Conservation (phyloP, 305 asterid species). For the Fraxinus nigra region DNA sequence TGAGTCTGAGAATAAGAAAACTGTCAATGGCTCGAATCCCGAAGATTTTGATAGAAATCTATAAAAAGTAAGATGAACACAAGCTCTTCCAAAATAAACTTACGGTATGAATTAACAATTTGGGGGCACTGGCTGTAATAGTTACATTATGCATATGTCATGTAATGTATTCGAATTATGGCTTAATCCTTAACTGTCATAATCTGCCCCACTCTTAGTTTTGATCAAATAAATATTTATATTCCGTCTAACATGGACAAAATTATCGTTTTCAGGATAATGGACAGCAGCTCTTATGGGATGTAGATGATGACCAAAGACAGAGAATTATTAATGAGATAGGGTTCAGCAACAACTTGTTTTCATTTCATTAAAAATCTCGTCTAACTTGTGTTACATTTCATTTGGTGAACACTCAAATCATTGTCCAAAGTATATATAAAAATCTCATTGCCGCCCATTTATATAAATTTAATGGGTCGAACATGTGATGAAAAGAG, state of each 20-base stretch:
- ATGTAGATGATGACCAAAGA: constrained; percentile 63
- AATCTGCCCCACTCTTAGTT: neutral
- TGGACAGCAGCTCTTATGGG: constrained; percentile 57
- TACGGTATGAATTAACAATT: neutral
- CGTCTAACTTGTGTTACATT: constrained; percentile 8
- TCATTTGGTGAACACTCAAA: constrained; percentile 41
- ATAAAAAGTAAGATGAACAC: no score
- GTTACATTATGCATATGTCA: no score
- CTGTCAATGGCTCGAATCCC: neutral
- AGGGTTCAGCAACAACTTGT: constrained; percentile 53
- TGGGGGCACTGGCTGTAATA: neutral
- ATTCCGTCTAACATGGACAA: neutral
- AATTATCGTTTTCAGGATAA: constrained; percentile 50
- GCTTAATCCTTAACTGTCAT: neutral
- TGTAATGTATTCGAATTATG: neutral
- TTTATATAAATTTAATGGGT: neutral
- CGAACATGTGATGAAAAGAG: neutral
- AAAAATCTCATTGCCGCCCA: neutral
- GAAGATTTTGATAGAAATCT: no score
- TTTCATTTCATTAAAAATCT: constrained; percentile 27
- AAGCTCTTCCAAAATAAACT: no score
- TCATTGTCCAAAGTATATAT: neutral
- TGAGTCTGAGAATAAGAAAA: no score
- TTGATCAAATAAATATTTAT: neutral
- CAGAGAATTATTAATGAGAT: constrained; percentile 48